A percentile compares a stretch with the other conserved stretches of the same genome.
phyloP scores from a whole-genome alignment of 352 stramenopile species.

The Globisporangium nodosum region DNA sequence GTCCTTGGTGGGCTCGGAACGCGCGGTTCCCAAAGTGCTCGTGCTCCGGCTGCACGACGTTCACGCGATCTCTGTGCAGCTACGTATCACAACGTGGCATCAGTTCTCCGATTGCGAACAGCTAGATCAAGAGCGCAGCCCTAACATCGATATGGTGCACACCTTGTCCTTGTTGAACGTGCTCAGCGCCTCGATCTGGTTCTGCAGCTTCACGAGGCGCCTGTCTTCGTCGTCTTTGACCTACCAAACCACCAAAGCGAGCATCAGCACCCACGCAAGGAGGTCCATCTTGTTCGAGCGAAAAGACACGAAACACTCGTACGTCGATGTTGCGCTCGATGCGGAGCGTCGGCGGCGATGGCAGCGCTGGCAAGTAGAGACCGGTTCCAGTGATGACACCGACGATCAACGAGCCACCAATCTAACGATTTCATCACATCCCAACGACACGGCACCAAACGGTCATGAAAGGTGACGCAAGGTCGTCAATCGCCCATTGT shows the following conservation, averaged over 20 bases:
- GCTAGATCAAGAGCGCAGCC: background rate
- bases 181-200: slow-evolving; percentile 87
- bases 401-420: slow-evolving; percentile 85
- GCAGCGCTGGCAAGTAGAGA: slow-evolving; percentile 92
- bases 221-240: slow-evolving; percentile 93
- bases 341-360: slow-evolving; percentile 87
- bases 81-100: slow-evolving; percentile 4
- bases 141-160: background rate
- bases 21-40: slow-evolving; percentile 36
- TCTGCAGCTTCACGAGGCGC: slow-evolving; percentile 90
- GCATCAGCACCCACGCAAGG: background rate
- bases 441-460: background rate
- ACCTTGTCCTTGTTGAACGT: slow-evolving; percentile 81
- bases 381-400: slow-evolving; percentile 90
- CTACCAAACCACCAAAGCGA: slow-evolving; percentile 14
- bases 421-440: slow-evolving; percentile 19
- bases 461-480: no score
- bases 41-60: slow-evolving; percentile 56
- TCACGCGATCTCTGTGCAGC: slow-evolving; percentile 61
- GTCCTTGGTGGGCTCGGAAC: slow-evolving; percentile 22
- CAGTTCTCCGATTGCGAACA: background rate
- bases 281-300: slow-evolving; percentile 1
- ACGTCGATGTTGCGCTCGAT: slow-evolving; percentile 95
- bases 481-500: background rate
- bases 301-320: slow-evolving; percentile 4